Evolutionary conservation across 1,139 yeast genomes (phyloP).

Genomic region (Yamadazyma songkhlaensis): DNA sequence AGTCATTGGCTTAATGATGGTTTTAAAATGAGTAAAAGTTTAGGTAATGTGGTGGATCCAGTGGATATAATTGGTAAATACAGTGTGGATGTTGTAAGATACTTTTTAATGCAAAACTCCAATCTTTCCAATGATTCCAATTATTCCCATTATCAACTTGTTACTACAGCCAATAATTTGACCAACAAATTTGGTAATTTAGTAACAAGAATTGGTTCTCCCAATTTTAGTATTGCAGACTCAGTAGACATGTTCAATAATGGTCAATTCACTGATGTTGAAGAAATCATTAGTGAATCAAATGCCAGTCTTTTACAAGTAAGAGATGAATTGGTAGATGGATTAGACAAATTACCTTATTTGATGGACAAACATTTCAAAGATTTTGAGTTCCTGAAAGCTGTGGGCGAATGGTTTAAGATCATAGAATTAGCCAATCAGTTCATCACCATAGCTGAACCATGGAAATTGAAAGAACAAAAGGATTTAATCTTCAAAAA

Average conservation of each 20-base stretch:
- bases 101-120: slow-evolving; percentile 75
- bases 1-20: slow-evolving; percentile 95
- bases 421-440: slow-evolving; percentile 61
- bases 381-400: slow-evolving; percentile 55
- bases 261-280: slow-evolving; percentile 25
- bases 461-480: slow-evolving; percentile 48
- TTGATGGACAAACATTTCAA: slow-evolving; percentile 42
- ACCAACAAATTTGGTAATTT: slow-evolving; percentile 85
- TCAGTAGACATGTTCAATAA: slow-evolving; percentile 28
- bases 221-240: slow-evolving; percentile 57
- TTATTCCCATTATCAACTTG: slow-evolving; percentile 60
- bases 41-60: slow-evolving; percentile 97
- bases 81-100: slow-evolving; percentile 73
- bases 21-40: slow-evolving; percentile 86
- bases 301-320: slow-evolving; percentile 16
- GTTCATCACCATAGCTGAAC: slow-evolving; percentile 57
- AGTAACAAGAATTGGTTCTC: slow-evolving; percentile 69
- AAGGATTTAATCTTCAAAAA: slow-evolving; percentile 32
- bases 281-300: slow-evolving; percentile 16
- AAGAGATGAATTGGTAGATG: slow-evolving; percentile 17
- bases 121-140: slow-evolving; percentile 76
- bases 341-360: slow-evolving; percentile 19
- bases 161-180: slow-evolving; percentile 58
- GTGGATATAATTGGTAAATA: slow-evolving; percentile 54
- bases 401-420: slow-evolving; percentile 62